Conservation (phyloP, 2,329 filamentous ascomycete genomes). For the Colletotrichum sp. region DNA sequence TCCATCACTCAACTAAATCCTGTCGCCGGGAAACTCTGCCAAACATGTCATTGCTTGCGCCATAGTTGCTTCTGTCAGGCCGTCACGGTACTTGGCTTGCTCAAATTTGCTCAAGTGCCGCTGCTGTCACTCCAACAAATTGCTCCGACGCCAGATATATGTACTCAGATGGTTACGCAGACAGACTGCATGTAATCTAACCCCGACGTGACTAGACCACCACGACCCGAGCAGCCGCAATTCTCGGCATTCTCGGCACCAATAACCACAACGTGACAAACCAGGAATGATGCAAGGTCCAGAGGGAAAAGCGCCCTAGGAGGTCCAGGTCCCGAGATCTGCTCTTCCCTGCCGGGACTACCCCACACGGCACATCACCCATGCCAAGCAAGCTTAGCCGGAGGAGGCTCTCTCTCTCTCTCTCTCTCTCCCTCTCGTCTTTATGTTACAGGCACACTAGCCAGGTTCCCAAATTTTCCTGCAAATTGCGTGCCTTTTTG, state of each 20-base stretch:
- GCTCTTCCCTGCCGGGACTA: neutral
- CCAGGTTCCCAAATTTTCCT: neutral
- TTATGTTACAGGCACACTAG: neutral
- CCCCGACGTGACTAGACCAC: neutral
- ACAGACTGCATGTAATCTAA: neutral
- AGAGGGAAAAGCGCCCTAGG: neutral
- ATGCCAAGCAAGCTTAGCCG: constrained; percentile 8
- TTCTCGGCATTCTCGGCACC: neutral
- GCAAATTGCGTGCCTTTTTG: neutral
- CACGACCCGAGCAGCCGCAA: neutral
- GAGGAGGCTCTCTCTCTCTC: neutral
- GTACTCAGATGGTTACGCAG: neutral
- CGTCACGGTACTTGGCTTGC: neutral
- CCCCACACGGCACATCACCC: constrained; percentile 6
- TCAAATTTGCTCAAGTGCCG: constrained; percentile 1
- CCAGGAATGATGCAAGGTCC: neutral
- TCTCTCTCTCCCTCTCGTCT: neutral
- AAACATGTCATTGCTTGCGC: neutral
- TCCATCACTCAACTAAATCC: neutral
- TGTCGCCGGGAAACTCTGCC: neutral
- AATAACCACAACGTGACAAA: neutral
- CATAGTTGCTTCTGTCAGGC: neutral
- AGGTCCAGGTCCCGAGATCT: constrained; percentile 3
- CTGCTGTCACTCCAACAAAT: neutral
- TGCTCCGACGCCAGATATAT: neutral